phyloP scores from a whole-genome alignment of 305 asterid species.

The Petunia hybrid region DNA sequence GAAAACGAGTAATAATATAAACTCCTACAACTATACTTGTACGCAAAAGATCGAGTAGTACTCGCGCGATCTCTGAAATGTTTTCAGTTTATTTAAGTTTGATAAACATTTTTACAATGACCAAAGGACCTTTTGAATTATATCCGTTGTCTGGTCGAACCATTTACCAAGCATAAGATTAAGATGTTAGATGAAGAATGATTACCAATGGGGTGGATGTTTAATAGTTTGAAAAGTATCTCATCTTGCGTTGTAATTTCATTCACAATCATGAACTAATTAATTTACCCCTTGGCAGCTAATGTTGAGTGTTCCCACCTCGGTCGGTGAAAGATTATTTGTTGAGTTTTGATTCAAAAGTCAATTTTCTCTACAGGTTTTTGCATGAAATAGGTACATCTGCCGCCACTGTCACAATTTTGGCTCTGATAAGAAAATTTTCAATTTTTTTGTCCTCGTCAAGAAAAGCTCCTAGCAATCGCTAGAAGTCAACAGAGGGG shows the following conservation, averaged over 20 bases:
- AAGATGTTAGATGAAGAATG: not conserved
- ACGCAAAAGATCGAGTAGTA: too few species aligned
- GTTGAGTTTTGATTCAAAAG: too few species aligned
- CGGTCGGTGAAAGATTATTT: too few species aligned
- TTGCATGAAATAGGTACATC: too few species aligned
- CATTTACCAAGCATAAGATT: not conserved
- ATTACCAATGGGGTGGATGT: not conserved
- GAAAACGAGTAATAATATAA: too few species aligned
- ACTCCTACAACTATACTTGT: too few species aligned
- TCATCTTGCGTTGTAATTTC: not conserved
- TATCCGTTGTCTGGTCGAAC: not conserved
- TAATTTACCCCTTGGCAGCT: not conserved
- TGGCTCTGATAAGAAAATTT: too few species aligned
- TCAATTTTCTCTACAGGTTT: too few species aligned
- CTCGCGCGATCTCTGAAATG: not conserved
- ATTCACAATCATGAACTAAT: not conserved
- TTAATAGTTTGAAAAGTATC: not conserved
- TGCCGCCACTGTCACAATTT: too few species aligned
- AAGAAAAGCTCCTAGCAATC: too few species aligned
- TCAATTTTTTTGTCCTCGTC: too few species aligned
- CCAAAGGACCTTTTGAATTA: not conserved
- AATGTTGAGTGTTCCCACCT: not conserved
- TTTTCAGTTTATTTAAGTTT: not conserved
- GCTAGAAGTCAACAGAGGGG: too few species aligned
- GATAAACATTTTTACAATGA: not conserved